A percentile compares a stretch with the other conserved stretches of the same genome.
phyloP scores from a whole-genome alignment of 768 basidiomycete species.

The Lentinula detonsa region DNA sequence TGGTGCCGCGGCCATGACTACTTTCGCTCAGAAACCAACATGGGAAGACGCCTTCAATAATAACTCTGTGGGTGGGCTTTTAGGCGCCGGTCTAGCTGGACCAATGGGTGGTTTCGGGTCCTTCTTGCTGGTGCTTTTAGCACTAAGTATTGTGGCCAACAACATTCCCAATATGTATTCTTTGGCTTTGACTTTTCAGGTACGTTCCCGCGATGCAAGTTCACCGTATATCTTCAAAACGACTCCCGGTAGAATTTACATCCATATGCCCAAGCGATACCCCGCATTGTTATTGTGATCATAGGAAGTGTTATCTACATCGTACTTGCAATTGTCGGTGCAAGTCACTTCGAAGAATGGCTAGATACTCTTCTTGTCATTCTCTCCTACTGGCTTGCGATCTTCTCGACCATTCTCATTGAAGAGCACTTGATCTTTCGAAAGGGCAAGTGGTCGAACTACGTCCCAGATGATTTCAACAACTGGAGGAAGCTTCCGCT shows the following conservation, averaged over 20 bases:
- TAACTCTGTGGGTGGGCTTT: conserved; percentile 42
- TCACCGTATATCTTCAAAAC: not conserved
- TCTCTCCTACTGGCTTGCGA: conserved; percentile 43
- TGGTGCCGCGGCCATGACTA: conserved; percentile 45
- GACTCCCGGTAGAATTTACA: conserved; percentile 30
- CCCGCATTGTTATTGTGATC: conserved; percentile 27
- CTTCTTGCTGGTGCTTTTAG: conserved; percentile 53
- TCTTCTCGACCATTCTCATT: conserved; percentile 36
- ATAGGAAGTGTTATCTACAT: conserved; percentile 9
- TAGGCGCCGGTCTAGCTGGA: conserved; percentile 39
- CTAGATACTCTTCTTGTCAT: conserved; percentile 35
- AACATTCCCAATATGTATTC: conserved; percentile 63
- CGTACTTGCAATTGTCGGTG: conserved; percentile 33
- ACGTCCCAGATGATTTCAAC: conserved; percentile 28
- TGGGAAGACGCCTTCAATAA: conserved; percentile 38
- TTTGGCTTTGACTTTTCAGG: conserved; percentile 46
- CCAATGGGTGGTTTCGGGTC: conserved; percentile 50
- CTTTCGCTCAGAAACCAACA: conserved; percentile 33
- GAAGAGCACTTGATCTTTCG: conserved; percentile 47
- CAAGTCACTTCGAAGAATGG: conserved; percentile 32
- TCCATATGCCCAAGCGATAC: conserved; percentile 25
- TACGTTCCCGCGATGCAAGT: not conserved
- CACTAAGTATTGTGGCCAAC: conserved; percentile 57
- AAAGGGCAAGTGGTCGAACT: conserved; percentile 21
- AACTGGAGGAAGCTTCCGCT: conserved; percentile 25